These are phyloP conservation scores for Lactifluus pinguis DNA, from an alignment of 768 basidiomycete species.

Conservation along the genomic window DNA sequence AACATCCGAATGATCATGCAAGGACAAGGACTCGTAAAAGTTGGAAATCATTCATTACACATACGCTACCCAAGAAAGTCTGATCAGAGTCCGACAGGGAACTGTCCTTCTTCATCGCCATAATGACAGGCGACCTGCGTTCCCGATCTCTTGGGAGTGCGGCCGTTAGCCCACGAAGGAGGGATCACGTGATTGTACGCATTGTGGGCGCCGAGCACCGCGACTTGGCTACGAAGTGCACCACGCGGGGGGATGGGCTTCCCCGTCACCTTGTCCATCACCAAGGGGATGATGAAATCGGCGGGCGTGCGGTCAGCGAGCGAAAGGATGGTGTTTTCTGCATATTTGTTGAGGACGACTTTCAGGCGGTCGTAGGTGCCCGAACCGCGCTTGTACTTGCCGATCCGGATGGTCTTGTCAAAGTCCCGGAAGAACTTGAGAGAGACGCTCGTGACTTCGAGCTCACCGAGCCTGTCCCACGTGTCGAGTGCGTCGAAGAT, in stretches of 20 bases:
- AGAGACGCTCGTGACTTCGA: conserved; percentile 23
- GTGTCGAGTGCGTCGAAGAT: conserved; percentile 23
- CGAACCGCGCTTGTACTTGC: background rate
- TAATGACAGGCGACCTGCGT: background rate
- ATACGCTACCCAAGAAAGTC: too few species aligned
- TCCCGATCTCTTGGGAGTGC: background rate
- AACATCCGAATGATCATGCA: background rate
- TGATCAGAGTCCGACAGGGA: background rate
- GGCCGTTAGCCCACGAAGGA: conserved; percentile 2
- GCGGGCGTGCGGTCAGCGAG: background rate
- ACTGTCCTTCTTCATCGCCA: background rate
- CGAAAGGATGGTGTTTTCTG: background rate
- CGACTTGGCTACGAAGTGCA: conserved; percentile 4
- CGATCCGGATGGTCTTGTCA: background rate
- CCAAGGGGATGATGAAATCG: background rate
- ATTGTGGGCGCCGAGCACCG: background rate
- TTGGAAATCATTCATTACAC: background rate
- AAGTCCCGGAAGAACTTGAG: conserved; percentile 21
- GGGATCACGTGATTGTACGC: conserved; percentile 2
- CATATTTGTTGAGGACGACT: background rate
- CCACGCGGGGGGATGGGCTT: background rate
- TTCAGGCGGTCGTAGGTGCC: background rate
- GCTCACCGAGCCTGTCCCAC: conserved; percentile 20
- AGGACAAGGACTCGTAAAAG: too few species aligned
- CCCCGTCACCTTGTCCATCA: background rate